Base-by-base conservation (phyloP, 2,329 filamentous ascomycete species). In the Calonectria pseudoturangicola region DNA sequence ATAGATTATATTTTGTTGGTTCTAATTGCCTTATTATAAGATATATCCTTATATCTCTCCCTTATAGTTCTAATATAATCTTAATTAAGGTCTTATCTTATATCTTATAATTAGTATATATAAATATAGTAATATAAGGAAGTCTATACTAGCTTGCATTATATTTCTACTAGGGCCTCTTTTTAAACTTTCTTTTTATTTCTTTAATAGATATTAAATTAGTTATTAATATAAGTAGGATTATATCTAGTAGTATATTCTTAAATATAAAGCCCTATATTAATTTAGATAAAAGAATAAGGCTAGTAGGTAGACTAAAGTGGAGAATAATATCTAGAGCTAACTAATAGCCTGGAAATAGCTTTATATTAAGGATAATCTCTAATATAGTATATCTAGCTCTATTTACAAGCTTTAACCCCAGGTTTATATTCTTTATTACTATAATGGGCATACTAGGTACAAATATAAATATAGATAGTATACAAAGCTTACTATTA, bases 261-360 rank as follows among this genome's bases (percentile, higher is more conserved):
- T 58, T 15, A 9, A 58, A 39, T 9, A 1, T 6, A 25, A 58
- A 58, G 18, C 4, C 12, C 4, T 25, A 0, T 4, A n/a, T 58
- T 21, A 16, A 30, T 28, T 47, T 13, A 3, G 12, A 47, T n/a
- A 3, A 5, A 0, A 48, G 41, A 12, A 47, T 30, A 16, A 47
- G 18, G 7, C 18, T 33, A 2, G 63, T 21, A 21, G 63, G 63
- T 12, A 47, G 62, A 10, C 62, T n/a, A n/a, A 65, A 65, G 28
- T 65, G 45, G 9, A 65, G n/a, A 5, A 65, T 51, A 27, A 48
- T 13, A 10, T 51, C 13, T 15, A 18, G 16, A 3, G 45, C 2
- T 6, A 41, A 7, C 2, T 28, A 7, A 21, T 65, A 7, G 13
- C 62, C 62, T 2, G 45, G 45, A 18, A 39, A 39, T 25, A 1